Conservation (phyloP, 83 land plant species). For the Picea abies region DNA sequence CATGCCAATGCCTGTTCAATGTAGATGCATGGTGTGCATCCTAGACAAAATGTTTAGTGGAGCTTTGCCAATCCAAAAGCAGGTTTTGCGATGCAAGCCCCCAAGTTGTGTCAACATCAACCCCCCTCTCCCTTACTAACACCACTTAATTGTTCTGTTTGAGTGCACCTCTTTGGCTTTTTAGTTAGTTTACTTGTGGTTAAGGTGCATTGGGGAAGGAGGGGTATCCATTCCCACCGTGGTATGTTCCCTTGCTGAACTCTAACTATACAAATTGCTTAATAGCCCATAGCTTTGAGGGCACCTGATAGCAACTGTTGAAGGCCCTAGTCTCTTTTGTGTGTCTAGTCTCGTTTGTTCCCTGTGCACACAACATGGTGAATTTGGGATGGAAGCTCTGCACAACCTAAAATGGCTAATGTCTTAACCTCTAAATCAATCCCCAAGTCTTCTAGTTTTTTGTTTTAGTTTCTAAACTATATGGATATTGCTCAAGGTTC, state of each 20-base stretch:
- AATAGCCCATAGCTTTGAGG: neutral
- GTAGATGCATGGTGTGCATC: neutral
- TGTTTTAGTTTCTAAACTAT: neutral
- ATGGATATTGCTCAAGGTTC: neutral
- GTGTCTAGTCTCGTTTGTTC: neutral
- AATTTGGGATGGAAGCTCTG: neutral
- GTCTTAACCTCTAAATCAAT: neutral
- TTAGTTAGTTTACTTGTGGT: neutral
- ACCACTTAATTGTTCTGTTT: neutral
- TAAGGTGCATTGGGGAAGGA: neutral
- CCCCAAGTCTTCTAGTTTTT: neutral
- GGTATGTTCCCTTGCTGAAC: neutral
- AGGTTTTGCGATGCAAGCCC: neutral
- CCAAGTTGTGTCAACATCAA: neutral
- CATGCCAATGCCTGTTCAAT: neutral
- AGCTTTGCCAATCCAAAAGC: neutral
- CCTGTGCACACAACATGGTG: neutral
- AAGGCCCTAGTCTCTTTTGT: conserved; percentile 2
- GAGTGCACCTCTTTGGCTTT: neutral
- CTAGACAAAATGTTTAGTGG: conserved; percentile 6
- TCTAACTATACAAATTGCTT: neutral
- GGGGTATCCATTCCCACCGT: neutral
- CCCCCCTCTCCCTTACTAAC: neutral
- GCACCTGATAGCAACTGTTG: neutral
- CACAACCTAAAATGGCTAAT: neutral